These are phyloP conservation scores for Hypoxylon sp. DNA, from an alignment of 2,329 filamentous ascomycete species.

Conservation along the genomic window DNA sequence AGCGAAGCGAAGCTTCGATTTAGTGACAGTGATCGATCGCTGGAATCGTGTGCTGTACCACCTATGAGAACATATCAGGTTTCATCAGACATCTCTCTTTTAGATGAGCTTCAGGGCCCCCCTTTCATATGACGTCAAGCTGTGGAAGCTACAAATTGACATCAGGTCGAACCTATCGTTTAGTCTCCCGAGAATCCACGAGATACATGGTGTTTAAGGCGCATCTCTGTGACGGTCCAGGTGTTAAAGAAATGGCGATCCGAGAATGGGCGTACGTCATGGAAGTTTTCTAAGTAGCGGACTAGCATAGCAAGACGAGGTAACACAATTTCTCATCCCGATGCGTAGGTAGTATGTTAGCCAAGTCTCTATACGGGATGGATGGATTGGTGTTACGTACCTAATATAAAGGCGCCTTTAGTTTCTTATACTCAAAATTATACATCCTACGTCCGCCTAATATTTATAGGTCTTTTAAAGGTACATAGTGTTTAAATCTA, in stretches of 20 bases:
- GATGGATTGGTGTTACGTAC: not conserved
- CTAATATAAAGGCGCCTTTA: no score
- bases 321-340: not conserved
- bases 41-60: not conserved
- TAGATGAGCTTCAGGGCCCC: not conserved
- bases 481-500: no score
- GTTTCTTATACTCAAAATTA: no score
- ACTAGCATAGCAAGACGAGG: not conserved
- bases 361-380: not conserved
- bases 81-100: conserved; percentile 44
- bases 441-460: no score
- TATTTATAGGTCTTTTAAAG: no score
- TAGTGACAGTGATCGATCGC: conserved; percentile 9
- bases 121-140: conserved; percentile 44
- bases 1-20: not conserved
- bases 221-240: no score
- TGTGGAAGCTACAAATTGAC: not conserved
- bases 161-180: not conserved
- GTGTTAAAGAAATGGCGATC: not conserved
- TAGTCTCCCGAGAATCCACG: not conserved
- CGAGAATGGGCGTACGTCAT: not conserved
- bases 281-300: not conserved
- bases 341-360: not conserved
- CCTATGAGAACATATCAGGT: conserved; percentile 33
- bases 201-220: no score